A percentile compares a stretch with the other conserved stretches of the same genome.
Conservation (phyloP, 352 stramenopile species). For the Globisporangium canariense region DNA sequence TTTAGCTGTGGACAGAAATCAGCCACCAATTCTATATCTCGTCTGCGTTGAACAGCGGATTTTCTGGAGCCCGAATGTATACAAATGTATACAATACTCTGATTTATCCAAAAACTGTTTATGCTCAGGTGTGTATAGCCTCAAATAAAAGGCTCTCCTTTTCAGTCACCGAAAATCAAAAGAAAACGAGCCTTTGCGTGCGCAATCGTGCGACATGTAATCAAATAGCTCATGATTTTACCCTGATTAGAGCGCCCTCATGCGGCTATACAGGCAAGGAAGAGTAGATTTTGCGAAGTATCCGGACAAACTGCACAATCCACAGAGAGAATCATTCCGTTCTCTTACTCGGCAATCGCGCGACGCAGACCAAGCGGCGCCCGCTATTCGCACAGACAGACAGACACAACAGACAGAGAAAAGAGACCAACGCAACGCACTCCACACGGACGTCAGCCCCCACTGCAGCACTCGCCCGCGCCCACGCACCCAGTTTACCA, state of each 20-base stretch:
- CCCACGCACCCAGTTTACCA: not conserved
- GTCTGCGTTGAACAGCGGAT: no score
- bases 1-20: slow-evolving; percentile 9
- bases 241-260: not conserved
- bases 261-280: not conserved
- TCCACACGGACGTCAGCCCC: not conserved
- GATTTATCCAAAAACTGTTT: no score
- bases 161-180: no score
- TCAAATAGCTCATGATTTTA: not conserved
- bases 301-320: not conserved
- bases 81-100: not conserved
- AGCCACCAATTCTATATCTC: slow-evolving; percentile 2
- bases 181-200: no score
- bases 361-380: slow-evolving; percentile 5
- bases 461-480: not conserved
- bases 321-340: slow-evolving; percentile 3
- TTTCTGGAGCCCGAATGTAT: no score
- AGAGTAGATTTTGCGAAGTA: not conserved
- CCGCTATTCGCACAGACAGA: not conserved
- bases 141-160: no score
- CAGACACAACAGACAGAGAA: not conserved
- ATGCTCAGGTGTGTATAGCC: no score
- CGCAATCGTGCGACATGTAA: no score
- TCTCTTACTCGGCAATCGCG: not conserved
- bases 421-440: not conserved